Conservation (phyloP, 371 early-diverging fungal species). For the Dichotomocladium elegans region DNA sequence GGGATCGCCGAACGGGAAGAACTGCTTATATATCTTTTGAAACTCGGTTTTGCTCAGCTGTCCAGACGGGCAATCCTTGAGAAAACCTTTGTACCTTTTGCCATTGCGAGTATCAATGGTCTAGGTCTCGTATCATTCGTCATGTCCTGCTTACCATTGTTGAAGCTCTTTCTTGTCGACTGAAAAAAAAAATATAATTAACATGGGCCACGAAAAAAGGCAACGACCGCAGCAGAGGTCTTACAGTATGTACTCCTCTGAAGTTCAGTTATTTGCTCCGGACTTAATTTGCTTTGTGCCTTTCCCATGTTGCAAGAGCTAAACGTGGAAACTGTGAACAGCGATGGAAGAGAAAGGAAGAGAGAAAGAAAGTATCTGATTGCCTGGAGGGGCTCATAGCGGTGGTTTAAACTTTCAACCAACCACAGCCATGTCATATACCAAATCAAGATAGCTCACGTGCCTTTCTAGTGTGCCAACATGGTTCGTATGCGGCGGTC, state of each 20-base stretch:
- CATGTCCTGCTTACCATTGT: slow-evolving; percentile 88
- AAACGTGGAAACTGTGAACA: background rate
- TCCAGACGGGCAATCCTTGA: slow-evolving; percentile 89
- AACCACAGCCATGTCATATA: no score
- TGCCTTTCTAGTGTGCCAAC: no score
- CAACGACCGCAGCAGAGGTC: slow-evolving; percentile 20
- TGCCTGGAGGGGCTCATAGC: no score
- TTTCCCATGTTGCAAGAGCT: slow-evolving; percentile 64
- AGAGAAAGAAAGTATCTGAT: no score
- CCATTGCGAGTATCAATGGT: no score
- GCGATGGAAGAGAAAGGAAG: no score
- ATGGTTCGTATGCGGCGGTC: no score
- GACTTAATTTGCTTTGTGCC: slow-evolving; percentile 77
- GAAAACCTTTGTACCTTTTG: slow-evolving; percentile 94
- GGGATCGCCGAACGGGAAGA: slow-evolving; percentile 96
- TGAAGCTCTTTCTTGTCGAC: slow-evolving; percentile 93
- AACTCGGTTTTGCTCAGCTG: slow-evolving; percentile 84
- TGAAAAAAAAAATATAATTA: slow-evolving; percentile 17
- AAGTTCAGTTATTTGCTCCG: slow-evolving; percentile 79
- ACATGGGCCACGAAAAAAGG: background rate
- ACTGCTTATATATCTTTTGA: slow-evolving; percentile 92
- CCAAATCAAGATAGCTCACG: no score
- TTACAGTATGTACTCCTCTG: slow-evolving; percentile 82
- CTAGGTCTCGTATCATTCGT: no score
- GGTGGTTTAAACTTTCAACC: no score